Evolutionary conservation across 2,329 filamentous ascomycete species (phyloP), one percentile per base, ranked within the genome.

Genomic region (Parafenestella ontariensis): DNA sequence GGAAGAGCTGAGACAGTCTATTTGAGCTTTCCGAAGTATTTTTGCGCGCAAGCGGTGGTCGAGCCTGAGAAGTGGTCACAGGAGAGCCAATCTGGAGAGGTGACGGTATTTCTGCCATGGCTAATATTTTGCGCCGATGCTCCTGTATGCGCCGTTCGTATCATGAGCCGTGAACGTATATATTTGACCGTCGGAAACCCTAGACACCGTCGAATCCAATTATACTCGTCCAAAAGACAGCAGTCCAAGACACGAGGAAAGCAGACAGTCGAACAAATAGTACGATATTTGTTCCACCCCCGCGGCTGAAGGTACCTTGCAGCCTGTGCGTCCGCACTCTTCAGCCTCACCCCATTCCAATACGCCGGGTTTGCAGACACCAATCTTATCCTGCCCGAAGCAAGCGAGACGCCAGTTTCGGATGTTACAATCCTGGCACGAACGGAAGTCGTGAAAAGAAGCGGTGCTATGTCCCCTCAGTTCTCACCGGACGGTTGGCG

Each of bases 1-100:
- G 73, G 41, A 75, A 76, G n/a, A 75, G 62, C 49, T 73, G 70
- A n/a, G 72, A 72, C 6, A 76, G 65, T 42, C 70, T 65, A 41
- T 70, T 65, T 18, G 72, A 75, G 3, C 61, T 62, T 1, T 65
- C 67, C 5, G 71, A 73, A 0, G 69, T 74, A 24, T 63, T 67
- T 50, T 68, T 64, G 31, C 65, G 70, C 33, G 33, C 52, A 29
- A 68, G 63, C 7, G 63, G 56, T 45, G 73, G 71, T 40, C 68
- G 65, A 44, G 52, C 42, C 18, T 63, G 51, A 31, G 51, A 52
- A 23, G 61, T 62, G 29, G 53, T 47, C 24, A 54, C 55, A 11
- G 72, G 68, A 37, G 69, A 66, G 49, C 70, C 71, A 28, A 69
- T 61, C 18, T 67, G 67, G 45, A 76, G 69, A 33, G 66, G 63